A percentile compares a stretch with the other conserved stretches of the same genome.
phyloP scores from a whole-genome alignment of 305 asterid genomes.

The Ilex paraguariensis region DNA sequence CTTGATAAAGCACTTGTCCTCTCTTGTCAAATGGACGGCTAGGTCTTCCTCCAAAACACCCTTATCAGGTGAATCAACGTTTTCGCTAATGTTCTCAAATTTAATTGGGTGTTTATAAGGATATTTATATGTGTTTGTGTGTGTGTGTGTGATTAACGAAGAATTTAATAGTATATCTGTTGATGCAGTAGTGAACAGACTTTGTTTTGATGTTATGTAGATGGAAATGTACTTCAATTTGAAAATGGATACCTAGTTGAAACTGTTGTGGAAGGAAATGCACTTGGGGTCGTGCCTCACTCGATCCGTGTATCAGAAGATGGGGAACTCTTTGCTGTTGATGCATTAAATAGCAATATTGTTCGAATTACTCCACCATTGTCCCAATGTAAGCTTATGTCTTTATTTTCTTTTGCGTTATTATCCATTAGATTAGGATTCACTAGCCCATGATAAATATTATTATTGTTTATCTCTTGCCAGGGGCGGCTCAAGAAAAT shows the following conservation, averaged over 20 bases:
- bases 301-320: slow-evolving; percentile 72
- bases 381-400: slow-evolving; percentile 65
- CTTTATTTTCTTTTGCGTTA: not conserved
- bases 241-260: slow-evolving; percentile 95
- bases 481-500: too few relatives aligned
- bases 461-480: too few relatives aligned
- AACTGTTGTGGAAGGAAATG: slow-evolving; percentile 90
- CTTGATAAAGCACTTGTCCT: slow-evolving; percentile 69
- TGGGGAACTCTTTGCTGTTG: slow-evolving; percentile 95
- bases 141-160: too few relatives aligned
- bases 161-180: too few relatives aligned
- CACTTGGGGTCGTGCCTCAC: slow-evolving; percentile 78
- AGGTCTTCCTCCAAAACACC: slow-evolving; percentile 68
- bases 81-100: not conserved
- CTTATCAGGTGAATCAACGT: slow-evolving; percentile 50
- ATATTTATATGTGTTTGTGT: too few relatives aligned
- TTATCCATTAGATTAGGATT: not conserved
- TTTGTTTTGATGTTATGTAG: not conserved
- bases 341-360: slow-evolving; percentile 78
- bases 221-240: slow-evolving; percentile 46
- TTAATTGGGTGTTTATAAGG: too few relatives aligned
- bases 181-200: too few relatives aligned
- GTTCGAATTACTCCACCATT: slow-evolving; percentile 87
- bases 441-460: too few relatives aligned
- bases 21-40: slow-evolving; percentile 75